Evolutionary conservation across 768 basidiomycete genomes (phyloP), one percentile per base, ranked within the genome.

Genomic region (Pleurotus djamor): DNA sequence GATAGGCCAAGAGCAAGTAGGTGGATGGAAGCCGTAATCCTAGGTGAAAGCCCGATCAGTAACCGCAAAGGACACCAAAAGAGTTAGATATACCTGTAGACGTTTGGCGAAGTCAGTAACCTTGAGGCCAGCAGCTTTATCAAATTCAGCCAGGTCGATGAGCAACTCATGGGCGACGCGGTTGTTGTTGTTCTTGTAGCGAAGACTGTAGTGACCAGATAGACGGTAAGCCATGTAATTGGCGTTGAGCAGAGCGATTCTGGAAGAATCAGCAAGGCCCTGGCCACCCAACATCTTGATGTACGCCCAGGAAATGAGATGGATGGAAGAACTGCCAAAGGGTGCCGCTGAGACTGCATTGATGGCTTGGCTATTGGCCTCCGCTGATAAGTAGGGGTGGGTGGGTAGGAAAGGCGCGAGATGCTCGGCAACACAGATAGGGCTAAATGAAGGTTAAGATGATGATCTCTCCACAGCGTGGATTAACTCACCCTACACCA

Each of bases 241-340:
- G 51, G 97, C 97, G 68, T 88, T 98, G 45, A 99, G 83, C 34
- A 99, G 81, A 1, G 97, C 94, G 34, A 92, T 75, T 66, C 90
- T 91, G 2, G 95, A 91, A 0, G 94, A 88, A 60, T 94, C 83
- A 21, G 86, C 83, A 32, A 99, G 83, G 5, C 97, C 97, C 58
- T 85, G 77, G 6, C 96, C 96, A 32, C 97, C 97, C n/a, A 99
- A 85, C 97, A 99, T 98, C 78, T 92, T 96, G 82, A 97, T 93
- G 73, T 97, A 99, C 10, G 97, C 96, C 96, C 96, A 98, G 0
- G 96, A 98, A 67, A 98, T 98, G 61, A 96, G 81, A 49, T 92
- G 87, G 67, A 99, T 95, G 5, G 94, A 96, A 2, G 97, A 92
- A 64, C 94, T 96, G 48, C 97, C 96, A 69, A 87, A 98, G 0